Conservation (phyloP, 495 filamentous ascomycete species). For the Podospora sp. region DNA sequence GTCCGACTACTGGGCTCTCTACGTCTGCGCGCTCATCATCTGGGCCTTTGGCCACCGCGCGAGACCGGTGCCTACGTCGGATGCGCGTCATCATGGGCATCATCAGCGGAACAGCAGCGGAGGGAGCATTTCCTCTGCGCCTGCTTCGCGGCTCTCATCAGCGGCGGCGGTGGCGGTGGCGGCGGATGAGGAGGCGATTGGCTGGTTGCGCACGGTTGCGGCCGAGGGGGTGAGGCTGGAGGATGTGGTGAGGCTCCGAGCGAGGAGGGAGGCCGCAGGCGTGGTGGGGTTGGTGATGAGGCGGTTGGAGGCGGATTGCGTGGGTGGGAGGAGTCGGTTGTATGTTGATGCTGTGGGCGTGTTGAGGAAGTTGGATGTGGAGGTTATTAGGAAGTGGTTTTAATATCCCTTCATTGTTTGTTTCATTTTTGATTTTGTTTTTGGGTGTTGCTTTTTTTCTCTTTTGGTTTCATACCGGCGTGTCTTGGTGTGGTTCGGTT, state of each 20-base stretch:
- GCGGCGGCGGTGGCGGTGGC: conserved; percentile 39
- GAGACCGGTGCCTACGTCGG: conserved; percentile 61
- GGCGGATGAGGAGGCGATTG: conserved; percentile 49
- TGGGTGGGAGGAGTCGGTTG: conserved; percentile 42
- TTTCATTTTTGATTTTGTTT: not conserved
- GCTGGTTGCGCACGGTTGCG: conserved; percentile 68
- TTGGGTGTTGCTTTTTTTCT: too few species aligned
- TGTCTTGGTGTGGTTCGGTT: not conserved
- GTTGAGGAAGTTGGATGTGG: conserved; percentile 48
- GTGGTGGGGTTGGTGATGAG: conserved; percentile 45
- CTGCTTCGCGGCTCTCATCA: conserved; percentile 47
- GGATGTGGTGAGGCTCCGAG: conserved; percentile 32
- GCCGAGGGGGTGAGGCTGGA: conserved; percentile 45
- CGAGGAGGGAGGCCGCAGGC: conserved; percentile 37
- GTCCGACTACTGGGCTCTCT: conserved; percentile 53
- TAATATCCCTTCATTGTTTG: not conserved
- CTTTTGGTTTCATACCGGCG: not conserved
- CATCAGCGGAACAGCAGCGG: conserved; percentile 49
- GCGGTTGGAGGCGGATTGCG: conserved; percentile 44
- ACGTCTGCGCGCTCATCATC: conserved; percentile 51
- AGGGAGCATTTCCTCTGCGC: conserved; percentile 43
- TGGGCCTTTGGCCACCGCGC: conserved; percentile 47
- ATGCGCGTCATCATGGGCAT: conserved; percentile 42
- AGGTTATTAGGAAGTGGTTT: conserved; percentile 16
- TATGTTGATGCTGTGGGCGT: conserved; percentile 50